Evolutionary conservation across 306 rosid genomes (phyloP).

Genomic region (Sicyos baderoa): DNA sequence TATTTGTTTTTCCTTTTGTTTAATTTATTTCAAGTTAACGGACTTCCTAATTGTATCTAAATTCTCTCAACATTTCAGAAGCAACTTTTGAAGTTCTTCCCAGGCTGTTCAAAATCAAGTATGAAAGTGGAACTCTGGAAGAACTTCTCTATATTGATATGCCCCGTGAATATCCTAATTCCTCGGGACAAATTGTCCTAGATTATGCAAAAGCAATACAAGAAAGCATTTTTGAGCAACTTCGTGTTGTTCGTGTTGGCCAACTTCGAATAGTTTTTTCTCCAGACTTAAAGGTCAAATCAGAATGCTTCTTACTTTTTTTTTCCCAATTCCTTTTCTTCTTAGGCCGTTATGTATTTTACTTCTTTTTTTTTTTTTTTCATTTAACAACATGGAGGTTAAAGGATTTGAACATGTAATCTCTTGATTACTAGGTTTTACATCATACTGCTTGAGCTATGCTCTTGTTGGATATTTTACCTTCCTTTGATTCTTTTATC

Average conservation of each 20-base stretch:
- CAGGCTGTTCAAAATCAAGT: slow-evolving; percentile 87
- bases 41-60: slow-evolving; percentile 22
- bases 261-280: slow-evolving; percentile 92
- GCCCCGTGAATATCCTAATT: slow-evolving; percentile 91
- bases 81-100: slow-evolving; percentile 96
- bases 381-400: too few relatives aligned
- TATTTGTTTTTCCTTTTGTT: slow-evolving; percentile 1
- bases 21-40: slow-evolving; percentile 7
- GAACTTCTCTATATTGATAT: slow-evolving; percentile 94
- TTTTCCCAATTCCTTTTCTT: not conserved
- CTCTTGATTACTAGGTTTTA: too few relatives aligned
- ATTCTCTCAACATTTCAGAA: slow-evolving; percentile 41
- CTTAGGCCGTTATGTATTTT: too few relatives aligned
- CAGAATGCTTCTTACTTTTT: not conserved
- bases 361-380: too few relatives aligned
- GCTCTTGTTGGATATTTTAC: not conserved
- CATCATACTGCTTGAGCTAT: too few relatives aligned
- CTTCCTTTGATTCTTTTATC: slow-evolving; percentile 17
- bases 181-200: slow-evolving; percentile 92
- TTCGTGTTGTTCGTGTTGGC: slow-evolving; percentile 98
- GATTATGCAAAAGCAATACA: slow-evolving; percentile 95
- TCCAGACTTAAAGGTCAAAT: slow-evolving; percentile 69
- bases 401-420: too few relatives aligned
- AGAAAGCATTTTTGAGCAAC: slow-evolving; percentile 96
- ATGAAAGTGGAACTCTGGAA: slow-evolving; percentile 94